phyloP scores from a whole-genome alignment of 192 early-diverging fungal species.

The Rhizoclosmatium globosum region DNA sequence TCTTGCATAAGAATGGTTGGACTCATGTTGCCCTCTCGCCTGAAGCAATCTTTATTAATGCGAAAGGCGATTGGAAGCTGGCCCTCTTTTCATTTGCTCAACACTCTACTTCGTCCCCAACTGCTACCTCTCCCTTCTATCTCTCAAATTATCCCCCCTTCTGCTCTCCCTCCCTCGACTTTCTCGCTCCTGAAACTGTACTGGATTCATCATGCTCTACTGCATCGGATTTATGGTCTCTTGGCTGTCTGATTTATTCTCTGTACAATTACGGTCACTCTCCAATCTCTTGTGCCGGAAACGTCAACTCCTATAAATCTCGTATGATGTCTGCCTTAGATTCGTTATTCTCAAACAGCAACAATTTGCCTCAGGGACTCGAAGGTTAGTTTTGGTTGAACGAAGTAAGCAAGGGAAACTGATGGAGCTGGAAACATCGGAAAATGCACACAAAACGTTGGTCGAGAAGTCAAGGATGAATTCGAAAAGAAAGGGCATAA shows the following conservation, averaged over 20 bases:
- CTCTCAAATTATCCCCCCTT: conserved; percentile 32
- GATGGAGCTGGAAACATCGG: no score
- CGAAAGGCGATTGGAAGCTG: conserved; percentile 55
- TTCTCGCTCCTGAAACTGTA: conserved; percentile 16
- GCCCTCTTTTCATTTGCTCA: conserved; percentile 30
- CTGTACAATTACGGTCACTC: conserved; percentile 74
- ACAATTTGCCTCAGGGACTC: no score
- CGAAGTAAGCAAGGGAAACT: no score
- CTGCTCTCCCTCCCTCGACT: conserved; percentile 32
- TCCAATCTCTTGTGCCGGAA: conserved; percentile 68
- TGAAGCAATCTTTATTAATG: conserved; percentile 76
- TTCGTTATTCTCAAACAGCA: no score
- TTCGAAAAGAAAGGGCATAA: no score
- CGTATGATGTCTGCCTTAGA: conserved; percentile 19
- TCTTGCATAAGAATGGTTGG: conserved; percentile 74
- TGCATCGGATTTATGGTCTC: conserved; percentile 63
- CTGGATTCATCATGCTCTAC: neutral
- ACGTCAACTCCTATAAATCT: conserved; percentile 69
- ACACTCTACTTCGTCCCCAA: neutral
- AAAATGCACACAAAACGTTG: no score
- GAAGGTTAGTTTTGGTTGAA: no score
- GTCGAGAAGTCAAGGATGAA: no score
- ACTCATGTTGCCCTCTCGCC: conserved; percentile 81
- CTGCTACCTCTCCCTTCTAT: conserved; percentile 16
- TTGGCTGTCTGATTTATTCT: conserved; percentile 81